Conservation (phyloP, 805 yeast species). For the Kregervanrija pseudodelftensis region DNA sequence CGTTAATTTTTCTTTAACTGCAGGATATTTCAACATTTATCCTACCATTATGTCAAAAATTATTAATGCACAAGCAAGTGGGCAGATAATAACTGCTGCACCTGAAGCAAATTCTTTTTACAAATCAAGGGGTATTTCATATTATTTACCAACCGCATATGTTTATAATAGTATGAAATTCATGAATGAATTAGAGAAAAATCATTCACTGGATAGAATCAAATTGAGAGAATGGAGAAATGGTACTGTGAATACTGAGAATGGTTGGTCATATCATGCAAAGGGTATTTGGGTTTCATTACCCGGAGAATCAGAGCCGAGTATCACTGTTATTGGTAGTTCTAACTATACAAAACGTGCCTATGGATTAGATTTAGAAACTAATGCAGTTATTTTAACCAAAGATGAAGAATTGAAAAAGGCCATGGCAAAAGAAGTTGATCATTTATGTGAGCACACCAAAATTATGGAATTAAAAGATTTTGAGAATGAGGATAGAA, state of each 20-base stretch:
- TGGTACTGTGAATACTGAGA: constrained; percentile 72
- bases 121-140: constrained; percentile 73
- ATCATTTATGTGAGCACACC: constrained; percentile 49
- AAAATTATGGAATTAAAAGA: constrained; percentile 48
- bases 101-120: constrained; percentile 93
- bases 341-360: constrained; percentile 92
- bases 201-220: constrained; percentile 31
- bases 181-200: constrained; percentile 40
- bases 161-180: constrained; percentile 67
- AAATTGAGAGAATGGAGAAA: constrained; percentile 75
- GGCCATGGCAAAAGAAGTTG: constrained; percentile 56
- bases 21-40: constrained; percentile 92
- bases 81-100: constrained; percentile 81
- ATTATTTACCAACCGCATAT: constrained; percentile 81
- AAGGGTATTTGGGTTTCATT: constrained; percentile 84
- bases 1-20: constrained; percentile 80
- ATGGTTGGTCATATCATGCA: constrained; percentile 98
- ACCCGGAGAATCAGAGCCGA: constrained; percentile 53
- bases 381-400: constrained; percentile 77
- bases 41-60: constrained; percentile 60
- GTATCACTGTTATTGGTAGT: constrained; percentile 80
- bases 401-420: constrained; percentile 50
- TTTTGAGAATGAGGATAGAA: constrained; percentile 55
- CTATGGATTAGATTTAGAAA: constrained; percentile 79
- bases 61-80: constrained; percentile 49